phyloP scores from a whole-genome alignment of 805 yeast genomes.

The Naumovozyma castellii region DNA sequence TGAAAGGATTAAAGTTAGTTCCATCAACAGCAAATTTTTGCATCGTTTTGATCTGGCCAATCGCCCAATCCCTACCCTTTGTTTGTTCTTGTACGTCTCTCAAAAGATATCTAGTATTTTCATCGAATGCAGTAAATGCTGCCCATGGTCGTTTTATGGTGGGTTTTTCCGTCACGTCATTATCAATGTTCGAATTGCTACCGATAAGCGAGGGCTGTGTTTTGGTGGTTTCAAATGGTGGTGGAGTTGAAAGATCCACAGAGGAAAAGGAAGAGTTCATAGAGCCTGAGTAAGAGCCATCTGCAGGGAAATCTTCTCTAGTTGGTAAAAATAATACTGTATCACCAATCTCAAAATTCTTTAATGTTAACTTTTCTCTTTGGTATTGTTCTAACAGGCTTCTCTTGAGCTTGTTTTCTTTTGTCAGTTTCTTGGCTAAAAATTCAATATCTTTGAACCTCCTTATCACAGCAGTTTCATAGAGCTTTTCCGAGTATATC shows the following conservation, averaged over 20 bases:
- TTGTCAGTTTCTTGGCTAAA: conserved; percentile 74
- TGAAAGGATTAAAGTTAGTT: conserved; percentile 50
- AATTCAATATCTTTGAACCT: conserved; percentile 85
- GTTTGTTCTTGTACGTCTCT: conserved; percentile 34
- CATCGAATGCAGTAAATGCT: conserved; percentile 68
- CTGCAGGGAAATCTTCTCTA: conserved; percentile 27
- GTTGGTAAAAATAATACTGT: conserved; percentile 82
- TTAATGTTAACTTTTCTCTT: conserved; percentile 50
- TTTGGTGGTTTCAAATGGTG: conserved; percentile 15
- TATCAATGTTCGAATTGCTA: conserved; percentile 2
- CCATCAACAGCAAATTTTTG: conserved; percentile 44
- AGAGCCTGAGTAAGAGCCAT: conserved; percentile 19
- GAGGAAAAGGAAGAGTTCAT: conserved; percentile 29
- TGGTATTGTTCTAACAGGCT: conserved; percentile 21
- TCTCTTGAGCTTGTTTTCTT: conserved; percentile 36
- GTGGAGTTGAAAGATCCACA: conserved; percentile 28
- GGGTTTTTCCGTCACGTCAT: conserved; percentile 6
- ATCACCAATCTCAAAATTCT: conserved; percentile 62
- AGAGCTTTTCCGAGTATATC: conserved; percentile 23
- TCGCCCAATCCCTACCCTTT: conserved; percentile 66
- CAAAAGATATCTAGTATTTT: conserved; percentile 76
- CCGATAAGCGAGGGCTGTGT: conserved; percentile 8
- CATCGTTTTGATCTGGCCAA: conserved; percentile 57
- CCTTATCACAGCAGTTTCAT: conserved; percentile 44
- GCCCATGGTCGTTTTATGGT: conserved; percentile 64